Percentiles rank a stretch among this genome's conserved stretches.
Conservation (phyloP, 805 yeast species). For the Babjeviella inositovora region DNA sequence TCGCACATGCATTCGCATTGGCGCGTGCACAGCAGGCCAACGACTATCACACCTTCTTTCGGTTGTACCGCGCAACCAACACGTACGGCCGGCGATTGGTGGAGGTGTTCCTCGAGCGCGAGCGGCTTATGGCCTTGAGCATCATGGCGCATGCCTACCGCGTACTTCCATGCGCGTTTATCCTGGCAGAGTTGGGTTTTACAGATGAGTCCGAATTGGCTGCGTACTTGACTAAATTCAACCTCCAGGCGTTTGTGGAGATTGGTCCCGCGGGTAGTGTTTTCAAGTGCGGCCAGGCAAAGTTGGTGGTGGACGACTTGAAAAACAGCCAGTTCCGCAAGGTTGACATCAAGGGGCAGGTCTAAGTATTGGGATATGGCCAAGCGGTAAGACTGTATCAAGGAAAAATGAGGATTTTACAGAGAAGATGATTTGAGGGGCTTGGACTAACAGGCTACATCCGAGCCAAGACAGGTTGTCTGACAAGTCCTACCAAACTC, state of each 20-base stretch:
- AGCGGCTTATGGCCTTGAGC: constrained; percentile 38
- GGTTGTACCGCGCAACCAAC: constrained; percentile 17
- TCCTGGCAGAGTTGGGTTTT: constrained; percentile 22
- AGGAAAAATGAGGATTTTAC: no score
- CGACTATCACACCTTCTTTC: constrained; percentile 40
- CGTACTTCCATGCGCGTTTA: constrained; percentile 15
- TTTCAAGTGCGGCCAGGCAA: constrained; percentile 2
- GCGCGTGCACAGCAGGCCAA: constrained; percentile 14
- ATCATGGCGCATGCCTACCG: constrained; percentile 42
- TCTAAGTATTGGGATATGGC: constrained; percentile 11
- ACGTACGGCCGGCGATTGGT: constrained; percentile 24
- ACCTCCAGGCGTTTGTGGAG: constrained; percentile 14
- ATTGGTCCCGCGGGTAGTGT: constrained; percentile 8
- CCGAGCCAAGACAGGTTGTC: no score
- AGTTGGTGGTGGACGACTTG: constrained; percentile 13
- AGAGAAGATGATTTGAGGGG: no score
- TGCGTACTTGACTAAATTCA: constrained; percentile 22
- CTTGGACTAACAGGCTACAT: no score
- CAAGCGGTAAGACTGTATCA: constrained; percentile 1
- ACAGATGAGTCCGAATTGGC: constrained; percentile 15
- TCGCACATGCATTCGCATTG: constrained; percentile 14
- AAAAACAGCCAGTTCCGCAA: constrained; percentile 25
- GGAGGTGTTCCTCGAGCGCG: constrained; percentile 37
- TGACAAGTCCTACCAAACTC: no score
- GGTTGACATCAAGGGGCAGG: constrained; percentile 87